These are phyloP conservation scores for Talaromyces sp. DNA, from an alignment of 2,329 filamentous ascomycete genomes.

Conservation along the genomic window DNA sequence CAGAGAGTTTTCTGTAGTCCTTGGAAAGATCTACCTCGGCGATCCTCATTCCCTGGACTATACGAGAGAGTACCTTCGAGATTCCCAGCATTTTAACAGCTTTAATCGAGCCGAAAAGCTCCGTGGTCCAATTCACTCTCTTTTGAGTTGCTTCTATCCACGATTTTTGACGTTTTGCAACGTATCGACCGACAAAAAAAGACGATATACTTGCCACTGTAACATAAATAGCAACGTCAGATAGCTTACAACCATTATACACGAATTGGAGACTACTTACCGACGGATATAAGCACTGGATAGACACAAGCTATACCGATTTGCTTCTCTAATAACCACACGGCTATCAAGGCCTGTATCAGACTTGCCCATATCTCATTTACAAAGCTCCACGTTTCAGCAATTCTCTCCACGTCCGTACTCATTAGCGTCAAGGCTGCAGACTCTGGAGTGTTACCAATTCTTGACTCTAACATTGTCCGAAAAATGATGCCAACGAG, in stretches of 20 bases:
- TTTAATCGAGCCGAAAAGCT: constrained; percentile 41
- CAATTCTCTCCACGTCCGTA: constrained; percentile 11
- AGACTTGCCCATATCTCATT: constrained; percentile 34
- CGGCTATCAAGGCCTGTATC: constrained; percentile 34
- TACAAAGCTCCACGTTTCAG: constrained; percentile 1
- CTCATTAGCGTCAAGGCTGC: constrained; percentile 11
- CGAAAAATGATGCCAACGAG: constrained; percentile 9
- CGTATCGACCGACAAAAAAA: constrained; percentile 13
- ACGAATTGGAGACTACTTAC: constrained; percentile 20
- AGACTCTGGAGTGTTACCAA: background rate
- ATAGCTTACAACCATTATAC: constrained; percentile 13
- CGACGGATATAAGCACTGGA: constrained; percentile 30
- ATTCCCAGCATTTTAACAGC: constrained; percentile 41
- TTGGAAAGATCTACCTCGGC: constrained; percentile 11
- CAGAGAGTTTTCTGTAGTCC: constrained; percentile 8
- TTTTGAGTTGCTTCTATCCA: constrained; percentile 45
- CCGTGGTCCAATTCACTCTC: constrained; percentile 40
- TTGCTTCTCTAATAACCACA: constrained; percentile 30
- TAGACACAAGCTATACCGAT: constrained; percentile 32
- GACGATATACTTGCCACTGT: constrained; percentile 17
- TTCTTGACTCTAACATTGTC: constrained; percentile 1
- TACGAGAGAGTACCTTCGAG: background rate
- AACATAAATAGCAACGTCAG: constrained; percentile 14
- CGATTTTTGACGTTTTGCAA: constrained; percentile 27
- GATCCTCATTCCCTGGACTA: background rate